Conservation (phyloP, 148 eudicot genomes). For the Fallopia convolvulus region DNA sequence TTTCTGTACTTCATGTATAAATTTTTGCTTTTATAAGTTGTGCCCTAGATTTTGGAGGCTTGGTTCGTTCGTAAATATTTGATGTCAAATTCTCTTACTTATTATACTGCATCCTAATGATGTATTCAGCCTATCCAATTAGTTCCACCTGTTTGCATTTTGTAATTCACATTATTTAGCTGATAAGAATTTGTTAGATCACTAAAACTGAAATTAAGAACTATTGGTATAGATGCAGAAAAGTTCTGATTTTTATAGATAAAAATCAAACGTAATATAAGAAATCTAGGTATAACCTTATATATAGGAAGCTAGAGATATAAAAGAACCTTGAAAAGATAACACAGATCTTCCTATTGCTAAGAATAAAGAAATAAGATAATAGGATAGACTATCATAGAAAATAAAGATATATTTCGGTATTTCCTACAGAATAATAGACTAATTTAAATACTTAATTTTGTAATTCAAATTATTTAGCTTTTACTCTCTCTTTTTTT, state of each 20-base stretch:
- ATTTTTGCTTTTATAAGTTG: background rate
- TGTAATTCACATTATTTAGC: background rate
- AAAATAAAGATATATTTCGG: no score
- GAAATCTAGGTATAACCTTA: no score
- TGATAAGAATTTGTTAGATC: background rate
- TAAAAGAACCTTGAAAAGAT: no score
- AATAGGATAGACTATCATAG: no score
- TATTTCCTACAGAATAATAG: no score
- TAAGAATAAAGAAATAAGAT: no score
- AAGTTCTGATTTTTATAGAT: no score
- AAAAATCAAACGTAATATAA: no score
- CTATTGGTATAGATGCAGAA: background rate
- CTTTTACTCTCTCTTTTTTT: background rate
- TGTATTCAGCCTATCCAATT: background rate
- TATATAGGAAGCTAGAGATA: no score
- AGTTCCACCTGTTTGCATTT: background rate
- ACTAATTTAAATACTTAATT: no score
- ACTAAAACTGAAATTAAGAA: background rate
- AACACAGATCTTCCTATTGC: no score
- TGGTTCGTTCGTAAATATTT: background rate
- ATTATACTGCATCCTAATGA: background rate
- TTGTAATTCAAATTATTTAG: no score
- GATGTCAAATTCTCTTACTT: background rate
- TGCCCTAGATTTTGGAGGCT: background rate
- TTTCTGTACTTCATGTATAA: background rate